Evolutionary conservation across 306 rosid genomes (phyloP).

Genomic region (Acmispon strigosus): DNA sequence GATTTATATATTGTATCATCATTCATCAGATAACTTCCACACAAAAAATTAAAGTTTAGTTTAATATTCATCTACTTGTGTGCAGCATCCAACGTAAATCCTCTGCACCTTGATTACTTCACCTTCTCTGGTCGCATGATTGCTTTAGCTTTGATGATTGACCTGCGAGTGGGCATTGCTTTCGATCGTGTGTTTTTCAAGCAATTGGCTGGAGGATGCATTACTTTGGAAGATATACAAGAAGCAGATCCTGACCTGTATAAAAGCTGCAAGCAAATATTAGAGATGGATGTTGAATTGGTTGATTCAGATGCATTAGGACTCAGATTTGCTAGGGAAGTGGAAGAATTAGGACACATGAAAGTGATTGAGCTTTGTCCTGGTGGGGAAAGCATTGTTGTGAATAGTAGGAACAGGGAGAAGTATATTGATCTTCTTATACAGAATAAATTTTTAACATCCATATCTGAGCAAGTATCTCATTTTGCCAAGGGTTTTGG

Average conservation of each 20-base stretch:
- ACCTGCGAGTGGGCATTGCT: conserved; percentile 78
- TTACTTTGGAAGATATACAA: conserved; percentile 68
- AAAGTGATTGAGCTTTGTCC: conserved; percentile 65
- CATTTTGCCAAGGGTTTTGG: conserved; percentile 68
- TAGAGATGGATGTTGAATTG: conserved; percentile 65
- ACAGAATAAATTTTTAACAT: conserved; percentile 56
- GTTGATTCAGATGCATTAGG: conserved; percentile 87
- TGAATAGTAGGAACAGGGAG: conserved; percentile 66
- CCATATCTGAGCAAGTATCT: conserved; percentile 67
- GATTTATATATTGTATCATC: neutral
- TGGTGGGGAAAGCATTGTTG: conserved; percentile 57
- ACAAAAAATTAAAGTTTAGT: conserved; percentile 35
- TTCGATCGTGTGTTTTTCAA: conserved; percentile 75
- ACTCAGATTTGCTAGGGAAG: conserved; percentile 73
- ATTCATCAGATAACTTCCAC: neutral
- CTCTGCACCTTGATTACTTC: conserved; percentile 79
- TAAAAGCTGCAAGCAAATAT: conserved; percentile 71
- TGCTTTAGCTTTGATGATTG: conserved; percentile 79
- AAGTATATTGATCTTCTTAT: conserved; percentile 69
- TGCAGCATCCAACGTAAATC: conserved; percentile 86
- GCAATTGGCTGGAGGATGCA: conserved; percentile 67
- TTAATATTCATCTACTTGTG: conserved; percentile 9
- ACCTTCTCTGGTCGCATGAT: conserved; percentile 74
- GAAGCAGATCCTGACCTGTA: conserved; percentile 79
- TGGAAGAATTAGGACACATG: conserved; percentile 69